These are phyloP conservation scores for Elaeis guineensis DNA, from an alignment of 176 grass and related monocot genomes.

Conservation along the genomic window DNA sequence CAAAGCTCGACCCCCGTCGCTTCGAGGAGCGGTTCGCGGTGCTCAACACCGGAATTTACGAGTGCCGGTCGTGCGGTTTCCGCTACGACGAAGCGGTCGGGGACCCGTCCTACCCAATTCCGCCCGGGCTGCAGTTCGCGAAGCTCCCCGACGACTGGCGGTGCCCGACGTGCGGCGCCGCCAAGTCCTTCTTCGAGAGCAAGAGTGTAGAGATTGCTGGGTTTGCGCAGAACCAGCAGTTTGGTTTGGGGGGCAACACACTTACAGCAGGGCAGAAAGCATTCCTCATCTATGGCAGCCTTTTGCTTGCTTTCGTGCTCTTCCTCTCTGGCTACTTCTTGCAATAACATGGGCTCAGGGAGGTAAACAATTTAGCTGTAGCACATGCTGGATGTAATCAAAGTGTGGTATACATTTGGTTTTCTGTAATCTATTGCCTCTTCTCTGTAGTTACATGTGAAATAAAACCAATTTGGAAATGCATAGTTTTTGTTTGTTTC, in stretches of 20 bases:
- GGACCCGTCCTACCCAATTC: slow-evolving; percentile 73
- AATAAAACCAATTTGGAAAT: too few species aligned
- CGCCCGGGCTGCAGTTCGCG: slow-evolving; percentile 59
- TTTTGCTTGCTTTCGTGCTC: slow-evolving; percentile 54
- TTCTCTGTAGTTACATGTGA: too few species aligned
- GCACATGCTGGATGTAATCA: too few species aligned
- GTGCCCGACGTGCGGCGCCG: slow-evolving; percentile 77
- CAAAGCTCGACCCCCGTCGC: slow-evolving; percentile 49
- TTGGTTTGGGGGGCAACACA: slow-evolving; percentile 75
- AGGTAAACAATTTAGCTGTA: too few species aligned
- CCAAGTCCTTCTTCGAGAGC: slow-evolving; percentile 78
- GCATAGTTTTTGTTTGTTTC: too few species aligned
- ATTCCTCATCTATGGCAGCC: slow-evolving; percentile 67
- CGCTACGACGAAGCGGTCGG: slow-evolving; percentile 73
- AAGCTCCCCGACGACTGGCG: slow-evolving; percentile 82
- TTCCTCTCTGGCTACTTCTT: slow-evolving; percentile 89
- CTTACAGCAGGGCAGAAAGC: slow-evolving; percentile 71
- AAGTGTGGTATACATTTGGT: too few species aligned
- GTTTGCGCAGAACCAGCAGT: slow-evolving; percentile 93
- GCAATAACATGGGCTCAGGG: slow-evolving; percentile 31
- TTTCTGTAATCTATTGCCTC: too few species aligned
- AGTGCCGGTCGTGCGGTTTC: slow-evolving; percentile 89
- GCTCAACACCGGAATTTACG: slow-evolving; percentile 79
- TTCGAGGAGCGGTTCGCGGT: slow-evolving; percentile 83
- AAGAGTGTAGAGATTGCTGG: slow-evolving; percentile 90